Evolutionary conservation across 192 early-diverging fungal species (phyloP).

Genomic region (Coemansia erecta): DNA sequence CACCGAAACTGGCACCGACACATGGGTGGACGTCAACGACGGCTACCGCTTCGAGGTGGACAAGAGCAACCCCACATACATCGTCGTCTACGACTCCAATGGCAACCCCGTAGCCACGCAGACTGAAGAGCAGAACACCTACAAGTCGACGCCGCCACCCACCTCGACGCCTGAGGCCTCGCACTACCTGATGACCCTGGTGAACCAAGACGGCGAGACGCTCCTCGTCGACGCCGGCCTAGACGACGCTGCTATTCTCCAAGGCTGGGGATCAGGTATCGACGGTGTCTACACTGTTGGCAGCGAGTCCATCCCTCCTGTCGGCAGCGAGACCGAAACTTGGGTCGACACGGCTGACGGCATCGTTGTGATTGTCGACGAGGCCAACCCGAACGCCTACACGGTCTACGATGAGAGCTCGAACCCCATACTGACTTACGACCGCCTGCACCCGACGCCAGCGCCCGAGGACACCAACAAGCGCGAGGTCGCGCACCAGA

Average conservation of each 20-base stretch:
- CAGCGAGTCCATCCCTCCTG: slow-evolving; percentile 2
- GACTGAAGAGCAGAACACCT: no score
- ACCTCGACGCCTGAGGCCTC: background rate
- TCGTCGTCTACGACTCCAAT: slow-evolving; percentile 24
- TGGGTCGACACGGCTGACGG: slow-evolving; percentile 41
- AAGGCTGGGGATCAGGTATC: slow-evolving; percentile 14
- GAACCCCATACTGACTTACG: slow-evolving; percentile 17
- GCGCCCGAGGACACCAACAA: background rate
- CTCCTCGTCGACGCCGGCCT: slow-evolving; percentile 29
- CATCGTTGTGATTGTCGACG: slow-evolving; percentile 18
- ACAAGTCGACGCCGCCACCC: background rate
- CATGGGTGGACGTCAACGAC: slow-evolving; percentile 31
- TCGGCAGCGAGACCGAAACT: slow-evolving; percentile 13
- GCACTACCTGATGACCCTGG: slow-evolving; percentile 39
- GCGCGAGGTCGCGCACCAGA: background rate
- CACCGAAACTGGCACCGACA: slow-evolving; percentile 15
- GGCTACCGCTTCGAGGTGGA: slow-evolving; percentile 32
- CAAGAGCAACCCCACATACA: slow-evolving; percentile 21
- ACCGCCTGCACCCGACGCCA: slow-evolving; percentile 5
- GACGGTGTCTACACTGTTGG: slow-evolving; percentile 35
- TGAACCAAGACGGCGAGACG: slow-evolving; percentile 16
- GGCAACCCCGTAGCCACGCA: slow-evolving; percentile 20
- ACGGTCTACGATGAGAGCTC: slow-evolving; percentile 23
- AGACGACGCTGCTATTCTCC: slow-evolving; percentile 14
- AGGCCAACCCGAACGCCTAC: slow-evolving; percentile 25